Evolutionary conservation across 306 rosid genomes (phyloP), one percentile per base, ranked within the genome.

Genomic region (Lathyrus aphaca): DNA sequence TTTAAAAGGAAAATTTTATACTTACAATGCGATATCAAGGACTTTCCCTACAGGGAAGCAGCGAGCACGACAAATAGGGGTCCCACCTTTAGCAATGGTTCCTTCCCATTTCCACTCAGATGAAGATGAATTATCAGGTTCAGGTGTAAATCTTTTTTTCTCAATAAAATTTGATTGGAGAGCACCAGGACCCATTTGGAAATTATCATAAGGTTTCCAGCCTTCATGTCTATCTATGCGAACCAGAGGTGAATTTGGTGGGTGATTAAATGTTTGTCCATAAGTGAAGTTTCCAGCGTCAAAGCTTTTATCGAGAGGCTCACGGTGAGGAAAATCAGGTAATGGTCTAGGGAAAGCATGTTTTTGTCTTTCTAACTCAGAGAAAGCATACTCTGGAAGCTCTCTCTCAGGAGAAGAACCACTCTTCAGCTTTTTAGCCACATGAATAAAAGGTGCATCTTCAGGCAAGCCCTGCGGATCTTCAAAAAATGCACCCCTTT

Each of bases 61-160:
- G 64, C 92, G 99, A 48, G 99, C 99, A 67, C 88, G 95, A 79
- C 99, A 89, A 63, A 94, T 82, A 71, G 96, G 97, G 30, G 96
- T 87, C 75, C 99, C 99, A 65, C 99, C 97, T 87, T 94, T 94
- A 45, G 99, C 99, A 73, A 89, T 94, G 70, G 95, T 91, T 66
- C 99, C 97, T 84, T 91, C 97, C 99, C 99, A 94, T 79, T 89
- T 94, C 99, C 99, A 94, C 78, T 87, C 91, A 5, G 79, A 77
- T 69, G 81, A 5, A 77, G 97, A 82, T 64, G 90, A 50, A 79
- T 53, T 61, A 38, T 83, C 84, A 18, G 88, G 78, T 79, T 94
- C 96, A 67, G 95, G 95, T 12, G 91, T 78, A 65, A 87, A 76
- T 74, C 85, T 81, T 75, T 77, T 91, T 70, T 78, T 84, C 66